These are phyloP conservation scores for Aspergillus nomiae DNA, from an alignment of 2,329 filamentous ascomycete species.

Conservation along the genomic window DNA sequence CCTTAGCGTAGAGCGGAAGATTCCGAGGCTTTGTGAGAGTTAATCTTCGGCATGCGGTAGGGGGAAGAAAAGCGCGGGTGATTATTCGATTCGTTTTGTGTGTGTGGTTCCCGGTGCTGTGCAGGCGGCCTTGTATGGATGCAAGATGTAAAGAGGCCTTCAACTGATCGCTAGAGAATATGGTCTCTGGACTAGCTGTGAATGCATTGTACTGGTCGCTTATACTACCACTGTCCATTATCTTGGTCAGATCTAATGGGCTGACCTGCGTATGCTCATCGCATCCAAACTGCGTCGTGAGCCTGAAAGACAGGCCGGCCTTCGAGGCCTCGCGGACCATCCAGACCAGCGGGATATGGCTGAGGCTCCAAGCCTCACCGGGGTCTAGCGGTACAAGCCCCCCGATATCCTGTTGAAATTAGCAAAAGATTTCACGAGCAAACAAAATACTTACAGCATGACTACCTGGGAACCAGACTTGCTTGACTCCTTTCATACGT, in stretches of 20 bases:
- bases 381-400: neutral
- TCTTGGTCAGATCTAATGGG: neutral
- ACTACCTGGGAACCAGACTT: slow-evolving; percentile 1
- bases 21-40: neutral
- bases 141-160: neutral
- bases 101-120: neutral
- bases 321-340: slow-evolving; percentile 1
- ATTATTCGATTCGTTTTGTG: neutral
- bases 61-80: neutral
- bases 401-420: neutral
- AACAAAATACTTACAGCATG: neutral
- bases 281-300: neutral
- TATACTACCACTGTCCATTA: neutral
- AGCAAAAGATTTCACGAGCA: neutral
- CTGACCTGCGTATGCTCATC: neutral
- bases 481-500: neutral
- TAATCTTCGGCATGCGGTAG: neutral
- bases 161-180: neutral
- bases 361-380: neutral
- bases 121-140: neutral
- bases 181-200: neutral
- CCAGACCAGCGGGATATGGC: slow-evolving; percentile 3
- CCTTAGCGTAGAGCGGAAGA: neutral
- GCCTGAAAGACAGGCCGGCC: neutral
- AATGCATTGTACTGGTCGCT: neutral